Evolutionary conservation across 805 yeast genomes (phyloP), one percentile per base, ranked within the genome.

Genomic region (Metschnikowia anglica): DNA sequence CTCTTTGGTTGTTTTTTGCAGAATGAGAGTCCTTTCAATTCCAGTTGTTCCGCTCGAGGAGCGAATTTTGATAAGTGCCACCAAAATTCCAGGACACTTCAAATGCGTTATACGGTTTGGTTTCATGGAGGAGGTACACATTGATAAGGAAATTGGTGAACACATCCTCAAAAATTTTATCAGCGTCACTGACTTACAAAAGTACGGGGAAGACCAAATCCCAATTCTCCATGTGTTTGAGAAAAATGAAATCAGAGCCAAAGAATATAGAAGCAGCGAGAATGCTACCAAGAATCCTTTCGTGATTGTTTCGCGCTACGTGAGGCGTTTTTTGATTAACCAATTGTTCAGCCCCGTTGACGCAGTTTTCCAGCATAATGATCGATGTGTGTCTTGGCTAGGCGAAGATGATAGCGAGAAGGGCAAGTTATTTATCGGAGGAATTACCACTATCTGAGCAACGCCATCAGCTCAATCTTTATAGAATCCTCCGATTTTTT

Each of bases 21-120:
- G 74, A 11, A 58, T 68, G 5, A 54, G 73, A 38, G 66, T 73
- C 4, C 56, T 71, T 17, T 62, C 76, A 5, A 58, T 62, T 24
- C 83, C 83, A 2, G 58, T 51, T 35, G 65, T 75, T 5, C 59
- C 62, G 0, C 51, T 41, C 1, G 69, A 64, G n/a, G 76, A 73
- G 27, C 58, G 73, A 16, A 54, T 74, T 3, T 48, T 69, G 16
- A 45, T 76, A 20, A 72, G 66, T 3, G 52, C 70, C 19, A 68
- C 72, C 44, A 65, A 63, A 28, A 52, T 72, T 19, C 65, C 70
- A 1, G 78, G 80, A 1, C 73, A 75, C 50, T 73, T 72, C 60
- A 60, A 75, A 44, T 75, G 80, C 45, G 61, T 76, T 12, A 49
- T 76, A 5, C 61, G 77, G 19, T 75, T 68, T 44, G 82, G 82